Evolutionary conservation across 2,329 filamentous ascomycete species (phyloP).

Genomic region (Teratosphaeria gauchensis): DNA sequence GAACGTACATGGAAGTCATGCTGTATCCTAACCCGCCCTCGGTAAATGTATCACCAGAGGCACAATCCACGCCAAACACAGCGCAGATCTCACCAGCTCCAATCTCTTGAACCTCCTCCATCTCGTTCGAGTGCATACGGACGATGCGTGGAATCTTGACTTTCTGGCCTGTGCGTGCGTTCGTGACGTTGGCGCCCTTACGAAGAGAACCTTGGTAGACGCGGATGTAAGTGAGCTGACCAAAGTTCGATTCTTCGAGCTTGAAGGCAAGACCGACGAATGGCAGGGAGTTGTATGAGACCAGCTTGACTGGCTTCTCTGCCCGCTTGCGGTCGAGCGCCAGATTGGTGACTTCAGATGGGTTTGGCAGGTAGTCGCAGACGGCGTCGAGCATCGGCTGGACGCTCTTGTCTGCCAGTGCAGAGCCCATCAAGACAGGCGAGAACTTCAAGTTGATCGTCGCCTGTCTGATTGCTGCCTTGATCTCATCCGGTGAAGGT

Average conservation of each 20-base stretch:
- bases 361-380: slow-evolving; percentile 91
- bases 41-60: slow-evolving; percentile 95
- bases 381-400: slow-evolving; percentile 96
- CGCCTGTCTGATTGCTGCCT: slow-evolving; percentile 79
- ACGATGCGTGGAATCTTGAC: slow-evolving; percentile 95
- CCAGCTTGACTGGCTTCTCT: slow-evolving; percentile 74
- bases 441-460: slow-evolving; percentile 88
- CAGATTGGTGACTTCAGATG: slow-evolving; percentile 76
- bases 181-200: slow-evolving; percentile 87
- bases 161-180: slow-evolving; percentile 89
- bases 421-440: slow-evolving; percentile 93
- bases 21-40: slow-evolving; percentile 86
- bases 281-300: slow-evolving; percentile 86
- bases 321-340: slow-evolving; percentile 73
- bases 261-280: slow-evolving; percentile 97
- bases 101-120: slow-evolving; percentile 91
- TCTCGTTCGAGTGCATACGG: slow-evolving; percentile 98
- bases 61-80: slow-evolving; percentile 95
- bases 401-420: slow-evolving; percentile 85
- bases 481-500: slow-evolving; percentile 74
- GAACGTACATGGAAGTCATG: slow-evolving; percentile 97
- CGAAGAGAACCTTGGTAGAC: slow-evolving; percentile 89
- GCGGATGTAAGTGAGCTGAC: slow-evolving; percentile 94
- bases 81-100: slow-evolving; percentile 97
- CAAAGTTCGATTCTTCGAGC: slow-evolving; percentile 97